Conservation (phyloP, 495 filamentous ascomycete species). For the Corynascus novoguineensis region DNA sequence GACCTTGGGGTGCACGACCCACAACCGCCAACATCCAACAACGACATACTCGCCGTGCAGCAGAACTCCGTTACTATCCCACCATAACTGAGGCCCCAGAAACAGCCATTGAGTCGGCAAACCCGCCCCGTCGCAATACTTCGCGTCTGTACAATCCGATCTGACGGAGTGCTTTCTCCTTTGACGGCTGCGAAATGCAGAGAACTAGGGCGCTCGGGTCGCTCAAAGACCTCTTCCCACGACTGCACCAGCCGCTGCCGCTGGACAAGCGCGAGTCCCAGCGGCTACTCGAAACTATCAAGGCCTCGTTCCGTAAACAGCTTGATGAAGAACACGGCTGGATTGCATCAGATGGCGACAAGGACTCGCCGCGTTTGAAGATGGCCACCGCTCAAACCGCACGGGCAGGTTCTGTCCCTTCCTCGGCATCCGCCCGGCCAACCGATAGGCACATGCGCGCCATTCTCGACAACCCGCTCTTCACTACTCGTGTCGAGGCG, state of each 20-base stretch:
- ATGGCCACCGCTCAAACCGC: background rate
- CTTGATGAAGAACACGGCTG: slow-evolving; percentile 61
- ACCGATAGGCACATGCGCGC: slow-evolving; percentile 55
- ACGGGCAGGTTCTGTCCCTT: too few relatives aligned
- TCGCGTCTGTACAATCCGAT: background rate
- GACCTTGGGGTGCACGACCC: too few relatives aligned
- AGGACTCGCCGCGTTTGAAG: slow-evolving; percentile 16
- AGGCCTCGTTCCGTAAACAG: slow-evolving; percentile 67
- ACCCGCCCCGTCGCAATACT: background rate
- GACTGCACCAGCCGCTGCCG: slow-evolving; percentile 66
- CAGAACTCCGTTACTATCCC: background rate
- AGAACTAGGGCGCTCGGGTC: slow-evolving; percentile 32
- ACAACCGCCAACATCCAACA: background rate
- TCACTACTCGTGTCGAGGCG: slow-evolving; percentile 25
- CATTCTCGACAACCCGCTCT: slow-evolving; percentile 68
- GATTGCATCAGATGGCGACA: slow-evolving; percentile 21
- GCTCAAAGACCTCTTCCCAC: slow-evolving; percentile 48
- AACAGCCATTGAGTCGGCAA: background rate
- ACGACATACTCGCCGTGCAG: background rate
- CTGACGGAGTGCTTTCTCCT: background rate
- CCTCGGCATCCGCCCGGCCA: slow-evolving; percentile 16
- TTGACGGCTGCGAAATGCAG: slow-evolving; percentile 24
- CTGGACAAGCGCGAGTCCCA: slow-evolving; percentile 59
- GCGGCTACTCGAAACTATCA: slow-evolving; percentile 63
- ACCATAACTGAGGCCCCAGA: background rate